These are phyloP conservation scores for Leptomonas seymouri DNA, from an alignment of 208 protist species.

Conservation along the genomic window DNA sequence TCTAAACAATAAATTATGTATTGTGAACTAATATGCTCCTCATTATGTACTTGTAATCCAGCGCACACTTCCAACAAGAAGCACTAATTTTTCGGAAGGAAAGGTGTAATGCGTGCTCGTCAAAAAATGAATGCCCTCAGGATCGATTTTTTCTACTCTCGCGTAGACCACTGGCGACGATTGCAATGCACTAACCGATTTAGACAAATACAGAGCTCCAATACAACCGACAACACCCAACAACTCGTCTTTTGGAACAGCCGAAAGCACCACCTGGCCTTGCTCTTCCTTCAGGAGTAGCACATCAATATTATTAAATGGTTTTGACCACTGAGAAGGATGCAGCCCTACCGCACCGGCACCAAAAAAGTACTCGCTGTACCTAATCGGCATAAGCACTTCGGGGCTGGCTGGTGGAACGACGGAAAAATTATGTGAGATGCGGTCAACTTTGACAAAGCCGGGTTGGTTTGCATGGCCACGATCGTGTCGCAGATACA, in stretches of 20 bases:
- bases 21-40: not conserved
- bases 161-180: constrained; percentile 60
- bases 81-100: constrained; percentile 62
- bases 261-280: constrained; percentile 47
- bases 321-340: constrained; percentile 67
- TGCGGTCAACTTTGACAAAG: constrained; percentile 56
- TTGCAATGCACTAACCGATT: constrained; percentile 47
- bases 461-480: constrained; percentile 16
- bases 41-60: constrained; percentile 71
- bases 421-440: constrained; percentile 60
- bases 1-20: not conserved
- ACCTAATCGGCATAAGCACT: constrained; percentile 40
- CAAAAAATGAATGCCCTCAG: constrained; percentile 70
- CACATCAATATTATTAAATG: constrained; percentile 66
- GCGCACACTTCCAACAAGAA: constrained; percentile 72
- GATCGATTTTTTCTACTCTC: constrained; percentile 70
- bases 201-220: constrained; percentile 56
- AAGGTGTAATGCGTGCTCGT: constrained; percentile 80
- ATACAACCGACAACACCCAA: constrained; percentile 78
- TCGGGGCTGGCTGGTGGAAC: constrained; percentile 31
- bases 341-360: constrained; percentile 59
- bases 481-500: constrained; percentile 42
- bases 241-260: constrained; percentile 61
- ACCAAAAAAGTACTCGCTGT: constrained; percentile 78
- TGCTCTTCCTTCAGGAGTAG: constrained; percentile 69